phyloP scores from a whole-genome alignment of 371 early-diverging fungal species.

The Neoconidiobolus thromboides region DNA sequence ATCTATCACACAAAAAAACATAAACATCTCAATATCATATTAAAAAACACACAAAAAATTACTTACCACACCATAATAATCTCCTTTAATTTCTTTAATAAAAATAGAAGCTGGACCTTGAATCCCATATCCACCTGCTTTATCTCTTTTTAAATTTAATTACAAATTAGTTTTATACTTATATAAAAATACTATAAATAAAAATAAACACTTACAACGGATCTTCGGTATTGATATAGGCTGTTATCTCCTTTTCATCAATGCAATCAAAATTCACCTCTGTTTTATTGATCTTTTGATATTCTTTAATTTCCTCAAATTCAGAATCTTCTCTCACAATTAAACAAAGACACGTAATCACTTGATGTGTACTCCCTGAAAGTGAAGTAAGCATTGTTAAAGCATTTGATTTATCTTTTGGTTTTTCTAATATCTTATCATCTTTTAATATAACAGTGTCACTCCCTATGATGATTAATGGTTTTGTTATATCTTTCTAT shows the following conservation, averaged over 20 bases:
- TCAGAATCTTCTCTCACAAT: constrained; percentile 11
- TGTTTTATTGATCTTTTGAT: neutral
- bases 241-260: constrained; percentile 27
- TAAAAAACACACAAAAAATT: neutral
- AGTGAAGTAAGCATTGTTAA: constrained; percentile 26
- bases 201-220: constrained; percentile 16
- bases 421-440: constrained; percentile 35
- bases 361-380: constrained; percentile 33
- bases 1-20: too few relatives aligned
- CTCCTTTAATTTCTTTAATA: constrained; percentile 40
- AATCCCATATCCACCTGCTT: constrained; percentile 76
- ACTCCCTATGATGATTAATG: constrained; percentile 51
- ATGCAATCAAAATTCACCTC: constrained; percentile 17
- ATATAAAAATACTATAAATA: constrained; percentile 4
- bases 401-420: constrained; percentile 27
- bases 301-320: constrained; percentile 5
- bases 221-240: constrained; percentile 47
- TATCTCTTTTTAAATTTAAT: constrained; percentile 20
- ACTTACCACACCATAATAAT: constrained; percentile 15
- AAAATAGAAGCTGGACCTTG: constrained; percentile 55
- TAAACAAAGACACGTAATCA: constrained; percentile 43
- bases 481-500: constrained; percentile 10
- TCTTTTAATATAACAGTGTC: constrained; percentile 58
- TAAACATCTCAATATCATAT: too few relatives aligned
- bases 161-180: constrained; percentile 6